These are phyloP conservation scores for Erysimum cheiranthoides DNA, from an alignment of 345 rosid genomes.

Conservation along the genomic window DNA sequence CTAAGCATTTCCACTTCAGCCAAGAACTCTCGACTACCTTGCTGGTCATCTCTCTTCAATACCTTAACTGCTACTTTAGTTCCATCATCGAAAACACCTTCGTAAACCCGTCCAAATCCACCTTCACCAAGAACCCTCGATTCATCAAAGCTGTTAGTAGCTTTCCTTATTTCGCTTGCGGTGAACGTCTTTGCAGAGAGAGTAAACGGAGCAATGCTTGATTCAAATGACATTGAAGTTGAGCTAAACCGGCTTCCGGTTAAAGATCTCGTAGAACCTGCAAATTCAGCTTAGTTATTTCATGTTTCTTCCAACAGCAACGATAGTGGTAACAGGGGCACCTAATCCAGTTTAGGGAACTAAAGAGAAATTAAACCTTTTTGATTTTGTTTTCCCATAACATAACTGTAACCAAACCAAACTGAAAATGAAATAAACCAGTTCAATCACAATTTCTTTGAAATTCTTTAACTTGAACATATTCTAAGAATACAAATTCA, in stretches of 20 bases:
- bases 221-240: constrained; percentile 79
- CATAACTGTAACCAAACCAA: background rate
- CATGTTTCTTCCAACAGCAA: constrained; percentile 16
- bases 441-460: background rate
- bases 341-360: background rate
- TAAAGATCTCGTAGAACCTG: constrained; percentile 69
- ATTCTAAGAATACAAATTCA: background rate
- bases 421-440: background rate
- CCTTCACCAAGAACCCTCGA: constrained; percentile 91
- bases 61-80: constrained; percentile 90
- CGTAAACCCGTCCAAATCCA: constrained; percentile 87
- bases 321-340: constrained; percentile 9
- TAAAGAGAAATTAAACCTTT: background rate
- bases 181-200: constrained; percentile 93
- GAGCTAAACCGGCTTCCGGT: constrained; percentile 76
- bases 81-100: constrained; percentile 87
- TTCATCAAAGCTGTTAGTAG: constrained; percentile 73
- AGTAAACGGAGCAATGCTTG: constrained; percentile 76
- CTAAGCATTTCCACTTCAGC: constrained; percentile 99
- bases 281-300: constrained; percentile 25
- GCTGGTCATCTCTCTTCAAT: constrained; percentile 91
- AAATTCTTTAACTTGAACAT: background rate
- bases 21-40: constrained; percentile 89
- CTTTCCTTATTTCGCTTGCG: constrained; percentile 73
- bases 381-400: background rate